Evolutionary conservation across 140 eudicot species (phyloP).

Genomic region (Anethum foeniculum): DNA sequence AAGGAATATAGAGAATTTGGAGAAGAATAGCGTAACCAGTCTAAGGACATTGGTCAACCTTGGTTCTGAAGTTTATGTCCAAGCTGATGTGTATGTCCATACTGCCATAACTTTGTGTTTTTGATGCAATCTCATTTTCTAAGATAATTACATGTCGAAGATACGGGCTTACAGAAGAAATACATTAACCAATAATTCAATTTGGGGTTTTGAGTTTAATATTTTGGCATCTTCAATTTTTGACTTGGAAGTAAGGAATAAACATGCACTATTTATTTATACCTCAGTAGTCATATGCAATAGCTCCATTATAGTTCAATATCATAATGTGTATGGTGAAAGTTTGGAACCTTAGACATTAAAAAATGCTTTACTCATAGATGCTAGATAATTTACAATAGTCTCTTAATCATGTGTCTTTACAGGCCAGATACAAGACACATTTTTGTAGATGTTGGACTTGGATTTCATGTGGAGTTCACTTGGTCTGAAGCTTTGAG

Average conservation of each 20-base stretch:
- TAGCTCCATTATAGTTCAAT: not conserved
- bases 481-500: constrained; percentile 91
- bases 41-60: constrained; percentile 80
- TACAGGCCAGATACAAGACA: constrained; percentile 80
- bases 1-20: constrained; percentile 69
- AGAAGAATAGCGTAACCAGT: constrained; percentile 76
- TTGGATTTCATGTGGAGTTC: constrained; percentile 92
- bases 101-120: not conserved
- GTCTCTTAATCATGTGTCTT: constrained; percentile 2
- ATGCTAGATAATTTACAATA: not conserved
- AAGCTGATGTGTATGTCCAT: constrained; percentile 83
- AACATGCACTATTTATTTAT: not conserved
- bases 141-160: not conserved
- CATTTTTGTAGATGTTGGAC: constrained; percentile 91
- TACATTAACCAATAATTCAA: not conserved
- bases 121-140: not conserved
- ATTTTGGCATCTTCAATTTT: not conserved
- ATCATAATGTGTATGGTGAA: not conserved
- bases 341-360: not conserved
- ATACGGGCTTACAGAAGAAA: not conserved
- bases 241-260: not conserved
- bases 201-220: not conserved
- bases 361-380: not conserved
- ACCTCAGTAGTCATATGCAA: not conserved
- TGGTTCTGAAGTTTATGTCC: constrained; percentile 88